Evolutionary conservation across 192 early-diverging fungal species (phyloP), one percentile per base, ranked within the genome.

Genomic region (Funneliformis mosseae): DNA sequence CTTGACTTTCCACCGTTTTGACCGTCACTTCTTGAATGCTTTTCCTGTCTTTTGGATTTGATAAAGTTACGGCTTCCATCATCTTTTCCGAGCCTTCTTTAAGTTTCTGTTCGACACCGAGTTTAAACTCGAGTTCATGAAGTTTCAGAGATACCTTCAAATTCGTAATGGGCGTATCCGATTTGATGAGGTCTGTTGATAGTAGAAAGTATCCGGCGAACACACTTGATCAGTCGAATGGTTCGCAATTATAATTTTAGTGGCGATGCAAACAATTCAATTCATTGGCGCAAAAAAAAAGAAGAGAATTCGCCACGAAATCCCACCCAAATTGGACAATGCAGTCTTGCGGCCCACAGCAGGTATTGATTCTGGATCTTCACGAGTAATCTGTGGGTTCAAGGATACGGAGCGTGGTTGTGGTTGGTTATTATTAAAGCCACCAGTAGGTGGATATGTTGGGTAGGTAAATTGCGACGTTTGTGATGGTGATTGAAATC

Each of bases 101-200:
- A n/a, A 99, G 92, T 85, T 97, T 97, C 81, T 89, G 92, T 87
- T 99, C 98, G 25, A 99, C 93, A 72, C 97, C 94, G 18, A 99
- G 91, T 86, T 98, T 98, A 81, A 91, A 93, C 46, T 92, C 92
- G 42, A 97, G 89, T 84, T 97, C 96, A 46, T 91, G 90, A 25
- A 98, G 88, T 84, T 96, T 96, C 82, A 93, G 85, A 48, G 92
- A 92, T 55, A 94, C 89, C 85, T 93, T 92, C 62, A 91, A 89
- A n/a, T 83, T 88, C 8, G 91, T 91, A 83, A 92, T 84, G 16
- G 89, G 87, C 18, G 91, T 90, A n/a, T 89, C 88, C 7, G 91
- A 88, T 82, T 92, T 94, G 46, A 92, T 86, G 79, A 93, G 82
- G 80, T 94, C 94, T 85, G 88, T 81, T 84, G 84, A 75, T 84